Conservation (phyloP, 2,329 filamentous ascomycete species). For the Claviceps sp. region DNA sequence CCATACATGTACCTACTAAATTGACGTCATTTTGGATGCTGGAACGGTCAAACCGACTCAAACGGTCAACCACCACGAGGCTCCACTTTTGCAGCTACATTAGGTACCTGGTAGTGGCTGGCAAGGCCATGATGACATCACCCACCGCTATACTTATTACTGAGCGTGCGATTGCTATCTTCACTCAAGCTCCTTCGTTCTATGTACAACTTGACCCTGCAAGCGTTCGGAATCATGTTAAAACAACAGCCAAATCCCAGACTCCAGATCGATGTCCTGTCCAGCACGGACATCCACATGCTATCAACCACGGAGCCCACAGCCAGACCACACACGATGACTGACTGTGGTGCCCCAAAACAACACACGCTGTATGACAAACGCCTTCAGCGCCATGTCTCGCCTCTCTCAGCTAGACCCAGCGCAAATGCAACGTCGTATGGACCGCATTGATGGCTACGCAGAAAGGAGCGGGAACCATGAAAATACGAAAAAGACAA, state of each 20-base stretch:
- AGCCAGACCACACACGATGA: background rate
- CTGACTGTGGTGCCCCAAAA: background rate
- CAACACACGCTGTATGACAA: background rate
- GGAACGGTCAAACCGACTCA: too few relatives aligned
- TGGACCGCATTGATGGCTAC: background rate
- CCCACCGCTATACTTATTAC: too few relatives aligned
- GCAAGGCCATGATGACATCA: too few relatives aligned
- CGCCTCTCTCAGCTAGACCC: background rate
- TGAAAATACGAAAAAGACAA: too few relatives aligned
- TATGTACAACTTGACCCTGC: background rate
- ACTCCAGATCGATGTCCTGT: background rate
- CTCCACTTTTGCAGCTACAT: too few relatives aligned
- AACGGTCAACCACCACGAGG: too few relatives aligned
- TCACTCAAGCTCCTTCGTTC: background rate
- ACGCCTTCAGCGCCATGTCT: background rate
- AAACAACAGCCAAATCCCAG: background rate
- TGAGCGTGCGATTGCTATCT: background rate
- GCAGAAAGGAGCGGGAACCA: background rate
- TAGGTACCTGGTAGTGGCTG: too few relatives aligned
- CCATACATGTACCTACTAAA: too few relatives aligned
- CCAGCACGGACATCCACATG: background rate
- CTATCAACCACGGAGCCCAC: background rate
- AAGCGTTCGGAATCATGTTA: background rate
- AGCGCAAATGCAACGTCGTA: background rate
- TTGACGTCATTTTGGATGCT: too few relatives aligned